Conservation (phyloP, 2,329 filamentous ascomycete genomes). For the Helicocarpus griseus region DNA sequence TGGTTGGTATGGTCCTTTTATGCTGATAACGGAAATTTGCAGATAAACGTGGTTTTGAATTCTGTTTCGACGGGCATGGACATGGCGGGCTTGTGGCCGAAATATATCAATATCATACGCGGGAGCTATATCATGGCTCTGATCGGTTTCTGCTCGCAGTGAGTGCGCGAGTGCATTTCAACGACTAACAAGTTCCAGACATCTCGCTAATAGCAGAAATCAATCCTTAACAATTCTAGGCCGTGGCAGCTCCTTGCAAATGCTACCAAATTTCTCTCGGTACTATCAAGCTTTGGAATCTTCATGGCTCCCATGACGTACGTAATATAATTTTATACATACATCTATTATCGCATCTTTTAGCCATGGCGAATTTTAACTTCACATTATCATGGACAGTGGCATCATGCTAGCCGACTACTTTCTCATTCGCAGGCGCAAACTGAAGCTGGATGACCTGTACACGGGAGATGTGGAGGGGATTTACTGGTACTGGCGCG, state of each 20-base stretch:
- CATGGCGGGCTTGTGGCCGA: slow-evolving; percentile 42
- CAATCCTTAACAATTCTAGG: background rate
- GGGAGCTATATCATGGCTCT: slow-evolving; percentile 42
- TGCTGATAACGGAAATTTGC: slow-evolving; percentile 12
- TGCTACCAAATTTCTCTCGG: slow-evolving; percentile 18
- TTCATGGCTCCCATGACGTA: slow-evolving; percentile 39
- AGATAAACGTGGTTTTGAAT: slow-evolving; percentile 36
- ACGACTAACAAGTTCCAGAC: background rate
- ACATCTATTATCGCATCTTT: background rate
- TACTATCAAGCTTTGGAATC: slow-evolving; percentile 34
- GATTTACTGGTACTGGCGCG: slow-evolving; percentile 19
- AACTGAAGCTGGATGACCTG: slow-evolving; percentile 34
- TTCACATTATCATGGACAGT: background rate
- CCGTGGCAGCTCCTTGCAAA: slow-evolving; percentile 35
- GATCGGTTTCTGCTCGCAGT: slow-evolving; percentile 34
- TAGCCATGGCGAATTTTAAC: too few relatives aligned
- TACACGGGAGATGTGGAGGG: slow-evolving; percentile 27
- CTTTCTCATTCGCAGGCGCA: slow-evolving; percentile 29
- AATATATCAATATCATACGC: slow-evolving; percentile 47
- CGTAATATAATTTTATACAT: too few relatives aligned
- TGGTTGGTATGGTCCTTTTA: background rate
- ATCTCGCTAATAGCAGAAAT: background rate
- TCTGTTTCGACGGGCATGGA: slow-evolving; percentile 46
- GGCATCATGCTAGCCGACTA: slow-evolving; percentile 40
- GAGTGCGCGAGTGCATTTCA: background rate